Evolutionary conservation across 148 eudicot species (phyloP), one percentile per base, ranked within the genome.

Genomic region (Tetragonia tetragonoides): DNA sequence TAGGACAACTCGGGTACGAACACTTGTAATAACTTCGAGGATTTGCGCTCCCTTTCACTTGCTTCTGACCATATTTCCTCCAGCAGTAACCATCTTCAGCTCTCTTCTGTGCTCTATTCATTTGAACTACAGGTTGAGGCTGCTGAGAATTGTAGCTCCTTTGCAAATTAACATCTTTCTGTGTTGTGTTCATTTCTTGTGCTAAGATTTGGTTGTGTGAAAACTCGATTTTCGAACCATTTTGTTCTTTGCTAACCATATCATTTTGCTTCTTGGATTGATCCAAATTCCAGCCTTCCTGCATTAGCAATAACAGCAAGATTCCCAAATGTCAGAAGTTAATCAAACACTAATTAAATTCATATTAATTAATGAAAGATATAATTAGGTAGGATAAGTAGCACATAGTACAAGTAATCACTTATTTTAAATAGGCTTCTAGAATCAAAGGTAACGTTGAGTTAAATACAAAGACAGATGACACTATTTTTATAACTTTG

Each of bases 1-100:
- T 90, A 14, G 95, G 97, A 42, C 97, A 93, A 64, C 70, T 87
- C 0, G 90, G 88, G 72, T 77, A 83, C 4, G 95, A 90, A 59
- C 97, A 93, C 74, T 93, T 93, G 88, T 90, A 93, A 78, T 93
- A 93, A 79, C 97, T 93, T 15, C 95, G 83, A 0, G 97, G 95
- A 77, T 93, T 93, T 70, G 89, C 87, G 69, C 97, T 90, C 5
- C 97, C 93, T 74, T 91, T 93, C 12, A 93, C 95, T 75, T 89
- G 91, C 67, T 93, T 93, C 47, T 93, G 91, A 3, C 97, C 97
- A 38, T 93, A 93, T 76, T 93, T 93, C 40, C 95, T 81, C 97
- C 97, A 92, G 8, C 87, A 88, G 68, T 90, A 88, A 6, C 93
- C 93, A 42, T 90, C 93, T 37, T 91, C 95, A 23, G 93, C 87